Percentiles rank a stretch among this genome's conserved stretches.
phyloP scores from a whole-genome alignment of 202 grass and related monocot species.

The Zoysia matrella region DNA sequence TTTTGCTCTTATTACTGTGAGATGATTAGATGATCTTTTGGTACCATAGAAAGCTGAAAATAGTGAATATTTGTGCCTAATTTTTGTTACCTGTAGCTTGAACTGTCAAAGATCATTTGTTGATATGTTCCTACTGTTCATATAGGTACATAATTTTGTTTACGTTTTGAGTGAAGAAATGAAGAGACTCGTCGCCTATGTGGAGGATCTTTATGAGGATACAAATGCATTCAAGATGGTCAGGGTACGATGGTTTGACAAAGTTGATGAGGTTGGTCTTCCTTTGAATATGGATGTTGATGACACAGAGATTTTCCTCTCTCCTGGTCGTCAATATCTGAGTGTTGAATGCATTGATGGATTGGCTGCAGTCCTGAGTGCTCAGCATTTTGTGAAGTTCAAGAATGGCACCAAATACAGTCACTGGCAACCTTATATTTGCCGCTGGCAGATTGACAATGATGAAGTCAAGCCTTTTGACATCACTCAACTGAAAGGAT shows the following conservation, averaged over 20 bases:
- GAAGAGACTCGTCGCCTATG: constrained; percentile 86
- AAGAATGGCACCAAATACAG: constrained; percentile 37
- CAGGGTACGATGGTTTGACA: constrained; percentile 87
- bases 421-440: constrained; percentile 73
- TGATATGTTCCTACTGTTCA: constrained; percentile 34
- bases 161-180: constrained; percentile 87
- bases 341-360: constrained; percentile 98
- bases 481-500: constrained; percentile 81
- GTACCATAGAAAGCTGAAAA: background rate
- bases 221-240: constrained; percentile 75
- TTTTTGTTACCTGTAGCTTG: background rate
- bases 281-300: constrained; percentile 57
- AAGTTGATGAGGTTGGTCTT: constrained; percentile 79
- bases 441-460: constrained; percentile 63
- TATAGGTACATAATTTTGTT: constrained; percentile 89
- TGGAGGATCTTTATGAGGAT: constrained; percentile 93
- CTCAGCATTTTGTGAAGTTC: constrained; percentile 84
- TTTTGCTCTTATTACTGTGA: background rate
- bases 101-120: background rate
- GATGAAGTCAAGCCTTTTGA: constrained; percentile 79
- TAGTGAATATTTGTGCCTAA: background rate
- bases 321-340: constrained; percentile 83
- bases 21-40: background rate
- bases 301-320: constrained; percentile 88
- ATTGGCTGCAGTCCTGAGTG: constrained; percentile 77